Evolutionary conservation across 306 rosid genomes (phyloP).

Genomic region (Cucurbita pepo): DNA sequence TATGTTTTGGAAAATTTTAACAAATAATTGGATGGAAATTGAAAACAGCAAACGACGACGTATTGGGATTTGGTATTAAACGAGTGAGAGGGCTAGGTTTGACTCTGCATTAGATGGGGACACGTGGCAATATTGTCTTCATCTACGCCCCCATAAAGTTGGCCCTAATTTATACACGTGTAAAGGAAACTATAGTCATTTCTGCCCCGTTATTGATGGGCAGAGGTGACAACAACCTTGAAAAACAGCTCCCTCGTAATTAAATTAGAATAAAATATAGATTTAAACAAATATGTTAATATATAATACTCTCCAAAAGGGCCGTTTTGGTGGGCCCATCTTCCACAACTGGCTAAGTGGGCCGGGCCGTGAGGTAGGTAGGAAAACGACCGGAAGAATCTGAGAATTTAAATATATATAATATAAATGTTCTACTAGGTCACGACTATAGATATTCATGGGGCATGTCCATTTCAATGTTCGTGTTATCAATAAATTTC

Average conservation of each 20-base stretch:
- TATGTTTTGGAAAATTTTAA: too few species aligned
- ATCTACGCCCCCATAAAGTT: background rate
- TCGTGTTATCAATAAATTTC: too few species aligned
- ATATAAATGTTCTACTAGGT: too few species aligned
- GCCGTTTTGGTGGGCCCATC: background rate
- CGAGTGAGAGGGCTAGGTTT: background rate
- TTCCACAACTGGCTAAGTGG: background rate
- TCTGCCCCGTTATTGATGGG: slow-evolving; percentile 1
- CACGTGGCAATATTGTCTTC: background rate
- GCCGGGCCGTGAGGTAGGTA: background rate
- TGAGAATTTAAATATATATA: too few species aligned
- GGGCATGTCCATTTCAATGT: too few species aligned
- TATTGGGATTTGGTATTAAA: background rate
- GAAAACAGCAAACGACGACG: background rate
- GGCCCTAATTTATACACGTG: background rate
- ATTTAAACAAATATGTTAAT: too few species aligned
- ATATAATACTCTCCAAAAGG: background rate
- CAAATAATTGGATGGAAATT: background rate
- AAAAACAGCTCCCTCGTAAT: background rate
- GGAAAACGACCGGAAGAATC: background rate
- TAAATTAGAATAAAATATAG: background rate
- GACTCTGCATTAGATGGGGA: background rate
- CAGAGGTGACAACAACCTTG: slow-evolving; percentile 2
- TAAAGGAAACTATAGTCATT: background rate
- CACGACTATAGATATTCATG: too few species aligned